These are phyloP conservation scores for Penicillium sp. DNA, from an alignment of 2,329 filamentous ascomycete species.

Conservation along the genomic window DNA sequence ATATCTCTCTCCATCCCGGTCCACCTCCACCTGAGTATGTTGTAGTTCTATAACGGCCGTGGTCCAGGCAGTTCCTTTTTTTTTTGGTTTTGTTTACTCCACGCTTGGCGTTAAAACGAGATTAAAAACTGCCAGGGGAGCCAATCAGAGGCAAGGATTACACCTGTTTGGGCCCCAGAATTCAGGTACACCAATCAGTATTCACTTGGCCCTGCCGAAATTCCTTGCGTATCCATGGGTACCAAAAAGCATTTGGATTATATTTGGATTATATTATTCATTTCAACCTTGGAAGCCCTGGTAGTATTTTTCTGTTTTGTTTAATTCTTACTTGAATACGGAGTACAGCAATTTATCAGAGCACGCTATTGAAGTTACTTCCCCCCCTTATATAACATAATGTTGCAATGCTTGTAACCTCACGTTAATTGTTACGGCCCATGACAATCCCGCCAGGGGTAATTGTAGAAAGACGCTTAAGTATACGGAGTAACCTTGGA, in stretches of 20 bases:
- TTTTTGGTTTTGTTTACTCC: conserved; percentile 12
- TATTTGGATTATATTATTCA: background rate
- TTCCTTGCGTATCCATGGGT: conserved; percentile 24
- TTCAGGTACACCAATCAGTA: conserved; percentile 37
- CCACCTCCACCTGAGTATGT: no score
- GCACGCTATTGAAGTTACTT: conserved; percentile 10
- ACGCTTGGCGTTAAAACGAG: conserved; percentile 27
- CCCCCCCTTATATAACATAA: background rate
- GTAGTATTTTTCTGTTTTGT: background rate
- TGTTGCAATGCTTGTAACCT: background rate
- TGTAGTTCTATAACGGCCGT: background rate
- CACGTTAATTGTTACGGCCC: background rate
- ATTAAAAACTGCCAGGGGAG: conserved; percentile 23
- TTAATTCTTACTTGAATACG: background rate
- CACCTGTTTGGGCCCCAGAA: conserved; percentile 3
- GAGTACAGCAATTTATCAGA: background rate
- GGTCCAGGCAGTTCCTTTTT: conserved; percentile 1
- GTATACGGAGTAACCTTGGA: background rate
- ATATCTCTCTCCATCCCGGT: background rate
- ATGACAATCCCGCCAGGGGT: background rate
- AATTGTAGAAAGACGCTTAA: background rate
- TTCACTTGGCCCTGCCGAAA: conserved; percentile 12
- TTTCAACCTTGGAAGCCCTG: no score
- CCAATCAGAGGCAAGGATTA: conserved; percentile 23
- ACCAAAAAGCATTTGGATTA: background rate